These are phyloP conservation scores for Domatiomyces catenatus DNA, from an alignment of 2,329 filamentous ascomycete species.

Conservation along the genomic window DNA sequence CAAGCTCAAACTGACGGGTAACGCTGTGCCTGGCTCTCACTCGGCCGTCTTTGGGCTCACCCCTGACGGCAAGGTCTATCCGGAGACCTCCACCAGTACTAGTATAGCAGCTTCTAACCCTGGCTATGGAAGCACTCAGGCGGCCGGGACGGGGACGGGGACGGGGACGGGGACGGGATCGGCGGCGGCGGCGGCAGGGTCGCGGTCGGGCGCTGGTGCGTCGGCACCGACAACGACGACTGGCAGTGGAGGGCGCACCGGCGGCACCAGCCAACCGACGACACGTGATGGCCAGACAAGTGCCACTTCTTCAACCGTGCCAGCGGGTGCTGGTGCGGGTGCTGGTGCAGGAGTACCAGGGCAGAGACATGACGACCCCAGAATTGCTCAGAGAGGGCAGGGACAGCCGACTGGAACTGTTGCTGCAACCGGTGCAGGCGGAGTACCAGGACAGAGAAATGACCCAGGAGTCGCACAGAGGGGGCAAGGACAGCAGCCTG, in stretches of 20 bases:
- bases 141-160: too few relatives aligned
- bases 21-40: constrained; percentile 12
- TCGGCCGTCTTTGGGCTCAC: constrained; percentile 16
- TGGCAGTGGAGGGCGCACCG: too few relatives aligned
- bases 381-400: constrained; percentile 6
- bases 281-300: not conserved
- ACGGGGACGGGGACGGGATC: too few relatives aligned
- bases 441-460: too few relatives aligned
- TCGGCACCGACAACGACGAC: too few relatives aligned
- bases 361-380: constrained; percentile 8
- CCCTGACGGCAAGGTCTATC: constrained; percentile 7
- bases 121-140: too few relatives aligned
- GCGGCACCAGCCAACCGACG: not conserved
- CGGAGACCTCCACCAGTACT: constrained; percentile 2
- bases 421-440: too few relatives aligned
- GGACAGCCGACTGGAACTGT: constrained; percentile 6
- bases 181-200: too few relatives aligned
- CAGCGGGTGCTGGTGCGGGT: too few relatives aligned
- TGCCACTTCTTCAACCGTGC: constrained; percentile 1
- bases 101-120: constrained; percentile 2
- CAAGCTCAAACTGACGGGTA: constrained; percentile 10
- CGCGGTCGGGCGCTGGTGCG: too few relatives aligned
- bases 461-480: too few relatives aligned
- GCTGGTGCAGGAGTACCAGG: constrained; percentile 4
- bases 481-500: too few relatives aligned